Percentiles rank a stretch among this genome's conserved stretches.
phyloP scores from a whole-genome alignment of 306 rosid genomes.

The Lablab purpureus region DNA sequence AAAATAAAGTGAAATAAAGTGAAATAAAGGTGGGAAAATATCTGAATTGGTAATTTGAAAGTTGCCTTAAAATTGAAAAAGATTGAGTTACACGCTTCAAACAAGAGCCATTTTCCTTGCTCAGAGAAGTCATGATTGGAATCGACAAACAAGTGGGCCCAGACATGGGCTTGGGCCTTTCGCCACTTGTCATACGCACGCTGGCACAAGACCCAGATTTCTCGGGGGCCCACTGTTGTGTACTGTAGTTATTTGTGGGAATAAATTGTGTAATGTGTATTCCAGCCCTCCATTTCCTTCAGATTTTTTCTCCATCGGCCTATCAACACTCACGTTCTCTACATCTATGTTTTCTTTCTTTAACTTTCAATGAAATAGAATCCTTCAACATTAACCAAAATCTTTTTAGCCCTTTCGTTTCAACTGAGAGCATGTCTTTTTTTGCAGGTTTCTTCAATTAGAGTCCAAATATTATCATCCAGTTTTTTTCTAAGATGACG shows the following conservation, averaged over 20 bases:
- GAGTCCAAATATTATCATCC: slow-evolving; percentile 8
- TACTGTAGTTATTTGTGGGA: background rate
- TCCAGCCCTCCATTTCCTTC: background rate
- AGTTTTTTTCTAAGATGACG: background rate
- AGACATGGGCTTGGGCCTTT: slow-evolving; percentile 40
- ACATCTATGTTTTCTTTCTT: background rate
- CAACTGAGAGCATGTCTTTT: background rate
- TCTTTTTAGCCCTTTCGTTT: background rate
- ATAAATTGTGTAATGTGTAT: slow-evolving; percentile 28
- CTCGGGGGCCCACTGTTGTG: slow-evolving; percentile 10
- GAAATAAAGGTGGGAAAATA: background rate
- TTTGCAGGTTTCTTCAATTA: background rate
- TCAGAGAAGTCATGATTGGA: background rate
- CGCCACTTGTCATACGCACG: background rate
- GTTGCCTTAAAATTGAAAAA: background rate
- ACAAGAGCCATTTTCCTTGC: slow-evolving; percentile 23
- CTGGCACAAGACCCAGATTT: slow-evolving; percentile 2
- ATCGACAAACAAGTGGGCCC: slow-evolving; percentile 41
- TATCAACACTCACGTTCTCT: slow-evolving; percentile 16
- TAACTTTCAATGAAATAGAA: background rate
- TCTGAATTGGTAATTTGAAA: background rate
- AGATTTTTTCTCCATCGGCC: slow-evolving; percentile 19
- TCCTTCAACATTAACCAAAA: background rate
- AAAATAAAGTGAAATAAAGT: too few species aligned
- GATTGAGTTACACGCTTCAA: background rate